These are phyloP conservation scores for Chaetomidium leptoderma DNA, from an alignment of 495 filamentous ascomycete species.

Conservation along the genomic window DNA sequence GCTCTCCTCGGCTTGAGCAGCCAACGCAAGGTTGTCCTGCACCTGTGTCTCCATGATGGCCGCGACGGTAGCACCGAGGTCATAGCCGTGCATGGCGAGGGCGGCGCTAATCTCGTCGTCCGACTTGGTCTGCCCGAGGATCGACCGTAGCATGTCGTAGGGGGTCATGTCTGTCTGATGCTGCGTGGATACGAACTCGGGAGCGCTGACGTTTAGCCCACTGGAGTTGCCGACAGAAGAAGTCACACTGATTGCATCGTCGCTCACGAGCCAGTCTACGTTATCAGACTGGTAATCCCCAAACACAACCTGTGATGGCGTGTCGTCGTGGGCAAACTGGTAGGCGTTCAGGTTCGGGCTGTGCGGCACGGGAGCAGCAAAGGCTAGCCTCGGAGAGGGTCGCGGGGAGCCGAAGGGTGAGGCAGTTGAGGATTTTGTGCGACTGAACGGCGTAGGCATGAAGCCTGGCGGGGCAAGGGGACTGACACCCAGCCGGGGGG, in stretches of 20 bases:
- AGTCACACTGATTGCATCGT: conserved; percentile 75
- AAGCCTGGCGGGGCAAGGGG: conserved; percentile 80
- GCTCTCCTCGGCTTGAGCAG: conserved; percentile 45
- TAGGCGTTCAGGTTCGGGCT: conserved; percentile 92
- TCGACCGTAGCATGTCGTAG: conserved; percentile 95
- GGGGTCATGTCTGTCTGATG: conserved; percentile 89
- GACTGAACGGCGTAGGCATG: conserved; percentile 66
- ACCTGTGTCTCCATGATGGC: conserved; percentile 67
- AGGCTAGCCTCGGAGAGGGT: conserved; percentile 85
- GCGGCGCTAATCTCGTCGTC: conserved; percentile 93
- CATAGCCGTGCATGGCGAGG: conserved; percentile 84
- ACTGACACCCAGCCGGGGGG: conserved; percentile 69
- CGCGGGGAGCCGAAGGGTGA: conserved; percentile 94
- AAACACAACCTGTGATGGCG: conserved; percentile 75
- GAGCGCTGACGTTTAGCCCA: conserved; percentile 68
- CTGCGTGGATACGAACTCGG: conserved; percentile 64
- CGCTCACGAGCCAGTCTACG: conserved; percentile 93
- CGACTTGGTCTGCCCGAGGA: conserved; percentile 79
- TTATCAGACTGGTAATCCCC: conserved; percentile 90
- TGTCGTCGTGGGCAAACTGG: conserved; percentile 72
- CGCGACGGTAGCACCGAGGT: conserved; percentile 83
- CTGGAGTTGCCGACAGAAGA: conserved; percentile 63
- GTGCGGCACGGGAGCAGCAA: conserved; percentile 87
- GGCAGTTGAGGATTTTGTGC: conserved; percentile 66
- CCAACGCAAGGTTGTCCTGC: conserved; percentile 39